Evolutionary conservation across 768 basidiomycete species (phyloP), one percentile per base, ranked within the genome.

Genomic region (Phaffia australis): DNA sequence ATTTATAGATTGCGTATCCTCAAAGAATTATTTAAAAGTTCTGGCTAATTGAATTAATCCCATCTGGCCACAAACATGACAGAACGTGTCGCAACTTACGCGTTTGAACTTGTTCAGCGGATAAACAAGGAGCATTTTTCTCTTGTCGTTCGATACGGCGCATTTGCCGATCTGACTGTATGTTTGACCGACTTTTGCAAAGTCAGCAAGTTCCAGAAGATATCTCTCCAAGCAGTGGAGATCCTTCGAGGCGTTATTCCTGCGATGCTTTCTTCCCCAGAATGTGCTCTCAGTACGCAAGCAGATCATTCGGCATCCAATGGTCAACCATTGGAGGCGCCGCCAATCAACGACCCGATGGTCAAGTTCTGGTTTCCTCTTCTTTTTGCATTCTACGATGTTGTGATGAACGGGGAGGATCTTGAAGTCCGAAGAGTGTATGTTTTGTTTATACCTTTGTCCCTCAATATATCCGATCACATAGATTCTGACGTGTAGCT

Each of bases 151-250:
- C 86, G 84, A 62, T 84, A 95, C 74, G 95, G 95, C 18, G 85
- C 93, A 4, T 98, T 98, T 74, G 88, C 93, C 57, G 95, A 99
- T 77, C 76, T 99, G 62, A 93, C 88, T 8, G 90, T 93, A 49
- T 99, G 95, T 79, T 87, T 99, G 71, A 97, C 94, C 47, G 95
- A 98, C 76, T 99, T 98, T 79, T 94, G 89, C 81, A 98, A 98
- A 82, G 91, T 94, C 72, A 92, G 86, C 83, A 98, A 98, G 77
- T 98, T 90, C 77, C 95, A 99, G 77, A 97, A 97, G 75, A 94
- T 98, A 79, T 90, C 89, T 74, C 78, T 99, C 30, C 82, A 97
- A 70, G 92, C 93, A 2, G 98, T 98, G 69, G 92, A 87, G 19
- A 97, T 98, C 91, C 83, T 99, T 59, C 85, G 90, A 42, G 89